Conservation (phyloP, 495 filamentous ascomycete genomes). For the Neohortaea acidophila region DNA sequence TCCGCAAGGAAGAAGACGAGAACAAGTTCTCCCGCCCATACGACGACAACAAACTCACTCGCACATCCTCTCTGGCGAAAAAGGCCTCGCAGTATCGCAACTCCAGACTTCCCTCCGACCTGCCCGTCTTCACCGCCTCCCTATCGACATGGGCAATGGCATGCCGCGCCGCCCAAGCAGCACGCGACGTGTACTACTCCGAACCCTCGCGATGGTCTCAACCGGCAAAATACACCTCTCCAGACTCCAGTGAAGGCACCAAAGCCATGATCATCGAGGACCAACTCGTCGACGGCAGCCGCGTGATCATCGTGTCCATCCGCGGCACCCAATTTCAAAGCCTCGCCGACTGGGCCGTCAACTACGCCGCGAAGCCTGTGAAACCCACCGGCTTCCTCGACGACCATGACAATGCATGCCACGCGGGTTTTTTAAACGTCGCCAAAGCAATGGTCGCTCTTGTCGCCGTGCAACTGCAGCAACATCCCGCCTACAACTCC, state of each 20-base stretch:
- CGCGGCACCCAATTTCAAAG: conserved; percentile 53
- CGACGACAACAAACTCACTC: too few relatives aligned
- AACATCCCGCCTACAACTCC: conserved; percentile 51
- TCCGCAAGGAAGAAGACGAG: too few relatives aligned
- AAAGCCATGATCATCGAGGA: conserved; percentile 78
- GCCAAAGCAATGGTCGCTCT: conserved; percentile 59
- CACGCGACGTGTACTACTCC: too few relatives aligned
- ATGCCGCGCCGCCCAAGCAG: too few relatives aligned
- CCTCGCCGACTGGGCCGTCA: conserved; percentile 74
- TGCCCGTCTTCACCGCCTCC: too few relatives aligned
- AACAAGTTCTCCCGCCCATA: too few relatives aligned
- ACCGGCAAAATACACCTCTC: too few relatives aligned
- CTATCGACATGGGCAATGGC: too few relatives aligned
- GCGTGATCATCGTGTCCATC: conserved; percentile 66
- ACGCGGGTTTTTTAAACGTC: conserved; percentile 60
- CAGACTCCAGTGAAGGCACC: conserved; percentile 49
- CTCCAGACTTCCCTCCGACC: too few relatives aligned
- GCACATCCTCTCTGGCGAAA: too few relatives aligned
- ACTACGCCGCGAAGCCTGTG: conserved; percentile 49
- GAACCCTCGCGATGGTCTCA: too few relatives aligned
- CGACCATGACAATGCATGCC: conserved; percentile 59
- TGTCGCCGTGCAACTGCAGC: conserved; percentile 50
- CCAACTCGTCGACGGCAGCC: conserved; percentile 55
- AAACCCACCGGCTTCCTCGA: conserved; percentile 54
- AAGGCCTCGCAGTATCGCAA: too few relatives aligned